Evolutionary conservation across 2,329 filamentous ascomycete species (phyloP).

Genomic region (Albophoma yamanashiensis): DNA sequence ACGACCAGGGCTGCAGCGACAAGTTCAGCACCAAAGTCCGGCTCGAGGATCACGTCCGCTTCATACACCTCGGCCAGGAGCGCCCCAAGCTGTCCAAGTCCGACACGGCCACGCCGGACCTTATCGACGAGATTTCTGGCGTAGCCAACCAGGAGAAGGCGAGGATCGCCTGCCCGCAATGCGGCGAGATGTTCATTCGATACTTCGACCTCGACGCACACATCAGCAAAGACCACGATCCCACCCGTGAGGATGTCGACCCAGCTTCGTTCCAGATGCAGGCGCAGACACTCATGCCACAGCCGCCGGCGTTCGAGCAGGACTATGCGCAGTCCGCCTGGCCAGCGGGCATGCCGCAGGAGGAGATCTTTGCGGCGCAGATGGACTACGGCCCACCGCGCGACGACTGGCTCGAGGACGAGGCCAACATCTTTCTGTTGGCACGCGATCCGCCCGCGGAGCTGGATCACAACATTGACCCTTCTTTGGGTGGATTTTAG

Average conservation of each 20-base stretch:
- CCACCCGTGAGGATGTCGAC: conserved; percentile 4
- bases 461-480: conserved; percentile 19
- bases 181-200: conserved; percentile 35
- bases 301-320: conserved; percentile 11
- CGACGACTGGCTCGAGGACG: conserved; percentile 32
- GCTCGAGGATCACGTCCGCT: conserved; percentile 76
- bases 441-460: conserved; percentile 14
- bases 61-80: conserved; percentile 59
- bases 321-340: conserved; percentile 11
- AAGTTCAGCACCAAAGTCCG: conserved; percentile 67
- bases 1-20: conserved; percentile 59
- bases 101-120: conserved; percentile 9
- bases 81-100: conserved; percentile 25
- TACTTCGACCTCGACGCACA: conserved; percentile 40
- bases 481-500: conserved; percentile 13
- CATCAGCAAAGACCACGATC: conserved; percentile 20
- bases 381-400: conserved; percentile 20
- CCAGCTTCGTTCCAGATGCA: conserved; percentile 12
- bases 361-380: conserved; percentile 23
- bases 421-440: conserved; percentile 31
- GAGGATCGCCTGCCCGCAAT: conserved; percentile 35
- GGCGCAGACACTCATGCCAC: conserved; percentile 8
- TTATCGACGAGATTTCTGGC: conserved; percentile 33
- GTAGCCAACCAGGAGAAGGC: conserved; percentile 27
- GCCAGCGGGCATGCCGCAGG: conserved; percentile 13